Conservation (phyloP, 768 basidiomycete genomes). For the Coprinopsis strossmayeri region DNA sequence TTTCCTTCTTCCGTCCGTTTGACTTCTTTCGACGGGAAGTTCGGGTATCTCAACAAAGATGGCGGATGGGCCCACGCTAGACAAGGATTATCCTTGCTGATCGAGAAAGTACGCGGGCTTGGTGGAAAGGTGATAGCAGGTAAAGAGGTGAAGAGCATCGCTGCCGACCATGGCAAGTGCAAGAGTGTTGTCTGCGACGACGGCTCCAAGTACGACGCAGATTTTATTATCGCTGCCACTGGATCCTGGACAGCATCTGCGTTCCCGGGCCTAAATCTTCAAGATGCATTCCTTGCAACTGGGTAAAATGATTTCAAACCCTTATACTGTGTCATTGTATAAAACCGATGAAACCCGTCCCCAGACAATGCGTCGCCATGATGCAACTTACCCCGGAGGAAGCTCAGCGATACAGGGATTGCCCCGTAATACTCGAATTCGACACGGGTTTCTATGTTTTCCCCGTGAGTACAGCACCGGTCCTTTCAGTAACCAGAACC, state of each 20-base stretch:
- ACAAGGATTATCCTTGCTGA: constrained; percentile 52
- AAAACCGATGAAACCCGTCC: no score
- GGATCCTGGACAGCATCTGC: constrained; percentile 85
- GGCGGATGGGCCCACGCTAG: constrained; percentile 84
- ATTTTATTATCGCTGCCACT: constrained; percentile 61
- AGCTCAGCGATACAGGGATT: constrained; percentile 48
- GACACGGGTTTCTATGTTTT: constrained; percentile 75
- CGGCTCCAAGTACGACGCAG: constrained; percentile 48
- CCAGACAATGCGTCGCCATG: constrained; percentile 73
- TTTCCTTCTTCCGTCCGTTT: constrained; percentile 39
- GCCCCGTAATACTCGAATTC: constrained; percentile 72
- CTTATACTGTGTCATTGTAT: no score
- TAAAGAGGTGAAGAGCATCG: constrained; percentile 48
- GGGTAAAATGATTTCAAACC: no score
- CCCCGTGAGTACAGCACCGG: constrained; percentile 45
- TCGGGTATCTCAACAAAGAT: constrained; percentile 68
- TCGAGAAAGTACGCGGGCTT: constrained; percentile 46
- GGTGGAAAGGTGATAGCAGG: constrained; percentile 57
- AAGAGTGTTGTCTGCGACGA: constrained; percentile 58
- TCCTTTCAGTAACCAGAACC: background rate
- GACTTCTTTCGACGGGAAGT: constrained; percentile 26
- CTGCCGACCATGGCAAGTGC: constrained; percentile 23
- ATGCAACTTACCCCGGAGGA: constrained; percentile 73
- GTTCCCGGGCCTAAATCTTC: constrained; percentile 54
- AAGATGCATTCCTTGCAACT: constrained; percentile 59